Evolutionary conservation across 1,284 basidiomycete genomes (phyloP).

Genomic region (Pascua guehoae): DNA sequence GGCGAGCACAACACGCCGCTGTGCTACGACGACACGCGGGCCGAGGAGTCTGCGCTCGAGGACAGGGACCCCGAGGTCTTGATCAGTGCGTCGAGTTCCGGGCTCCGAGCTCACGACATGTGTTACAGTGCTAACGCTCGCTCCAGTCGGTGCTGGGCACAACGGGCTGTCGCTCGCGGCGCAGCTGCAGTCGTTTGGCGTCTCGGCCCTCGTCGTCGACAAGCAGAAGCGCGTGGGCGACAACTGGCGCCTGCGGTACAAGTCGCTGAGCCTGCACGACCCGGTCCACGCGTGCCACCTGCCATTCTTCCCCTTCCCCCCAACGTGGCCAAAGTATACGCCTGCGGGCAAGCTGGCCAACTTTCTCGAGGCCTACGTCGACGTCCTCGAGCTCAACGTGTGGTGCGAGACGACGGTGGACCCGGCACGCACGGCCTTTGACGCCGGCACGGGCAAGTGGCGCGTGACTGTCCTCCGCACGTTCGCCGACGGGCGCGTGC

Average conservation of each 20-base stretch:
- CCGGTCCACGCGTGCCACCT: slow-evolving; percentile 54
- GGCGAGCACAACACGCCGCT: slow-evolving; percentile 36
- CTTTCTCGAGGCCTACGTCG: slow-evolving; percentile 65
- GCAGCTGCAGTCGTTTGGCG: slow-evolving; percentile 57
- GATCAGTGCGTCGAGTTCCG: slow-evolving; percentile 14
- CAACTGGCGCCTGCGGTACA: slow-evolving; percentile 59
- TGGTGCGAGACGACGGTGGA: slow-evolving; percentile 60
- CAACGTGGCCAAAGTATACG: slow-evolving; percentile 35
- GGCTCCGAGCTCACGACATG: not conserved
- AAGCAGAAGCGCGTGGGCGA: slow-evolving; percentile 57
- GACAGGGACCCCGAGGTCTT: slow-evolving; percentile 50
- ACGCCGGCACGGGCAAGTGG: slow-evolving; percentile 56
- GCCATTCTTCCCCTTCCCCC: slow-evolving; percentile 30
- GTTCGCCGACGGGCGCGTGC: slow-evolving; percentile 41
- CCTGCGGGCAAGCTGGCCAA: slow-evolving; percentile 58
- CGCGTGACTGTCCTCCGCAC: slow-evolving; percentile 54
- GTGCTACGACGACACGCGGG: slow-evolving; percentile 30
- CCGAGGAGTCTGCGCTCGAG: slow-evolving; percentile 50
- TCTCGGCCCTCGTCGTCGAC: slow-evolving; percentile 58
- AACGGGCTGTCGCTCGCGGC: slow-evolving; percentile 62
- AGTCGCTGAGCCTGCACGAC: slow-evolving; percentile 61
- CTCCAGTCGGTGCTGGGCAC: slow-evolving; percentile 60
- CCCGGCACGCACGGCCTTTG: slow-evolving; percentile 49
- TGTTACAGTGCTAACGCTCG: not conserved
- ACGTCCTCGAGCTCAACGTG: slow-evolving; percentile 61